These are phyloP conservation scores for Mycena metata DNA, from an alignment of 768 basidiomycete species.

Conservation along the genomic window DNA sequence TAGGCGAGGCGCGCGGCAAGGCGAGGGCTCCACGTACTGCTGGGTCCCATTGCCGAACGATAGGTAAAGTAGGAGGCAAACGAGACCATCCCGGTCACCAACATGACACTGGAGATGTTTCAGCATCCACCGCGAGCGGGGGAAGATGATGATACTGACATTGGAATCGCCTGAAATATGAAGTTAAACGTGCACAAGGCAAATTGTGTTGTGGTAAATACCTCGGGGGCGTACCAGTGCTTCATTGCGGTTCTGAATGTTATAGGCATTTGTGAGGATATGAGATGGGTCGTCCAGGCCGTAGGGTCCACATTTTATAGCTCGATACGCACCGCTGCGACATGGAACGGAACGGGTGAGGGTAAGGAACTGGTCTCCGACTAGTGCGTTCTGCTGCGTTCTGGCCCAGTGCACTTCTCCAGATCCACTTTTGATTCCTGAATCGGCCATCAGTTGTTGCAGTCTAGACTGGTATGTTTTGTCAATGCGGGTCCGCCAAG, in stretches of 20 bases:
- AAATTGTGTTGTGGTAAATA: slow-evolving; percentile 44
- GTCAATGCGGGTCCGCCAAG: too few species aligned
- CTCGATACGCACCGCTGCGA: slow-evolving; percentile 13
- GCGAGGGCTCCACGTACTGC: slow-evolving; percentile 53
- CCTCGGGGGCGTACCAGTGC: slow-evolving; percentile 83
- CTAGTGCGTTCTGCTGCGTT: slow-evolving; percentile 28
- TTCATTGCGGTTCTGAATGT: slow-evolving; percentile 53
- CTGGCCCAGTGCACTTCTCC: slow-evolving; percentile 14
- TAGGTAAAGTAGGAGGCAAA: slow-evolving; percentile 72
- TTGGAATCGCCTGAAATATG: slow-evolving; percentile 60
- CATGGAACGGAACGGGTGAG: slow-evolving; percentile 9
- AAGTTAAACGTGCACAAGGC: slow-evolving; percentile 2
- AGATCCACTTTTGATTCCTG: not conserved
- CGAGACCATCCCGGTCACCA: slow-evolving; percentile 62
- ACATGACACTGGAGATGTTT: slow-evolving; percentile 56
- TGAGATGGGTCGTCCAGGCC: not conserved
- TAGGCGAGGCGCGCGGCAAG: slow-evolving; percentile 25
- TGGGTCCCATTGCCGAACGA: slow-evolving; percentile 73
- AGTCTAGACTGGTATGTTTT: too few species aligned
- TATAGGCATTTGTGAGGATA: slow-evolving; percentile 15
- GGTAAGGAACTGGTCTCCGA: slow-evolving; percentile 15
- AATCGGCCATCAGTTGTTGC: not conserved
- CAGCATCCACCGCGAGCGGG: not conserved
- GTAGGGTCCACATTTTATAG: slow-evolving; percentile 14
- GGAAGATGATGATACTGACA: slow-evolving; percentile 51